Conservation (phyloP, 306 rosid species). For the Sechiopsis laciniata region DNA sequence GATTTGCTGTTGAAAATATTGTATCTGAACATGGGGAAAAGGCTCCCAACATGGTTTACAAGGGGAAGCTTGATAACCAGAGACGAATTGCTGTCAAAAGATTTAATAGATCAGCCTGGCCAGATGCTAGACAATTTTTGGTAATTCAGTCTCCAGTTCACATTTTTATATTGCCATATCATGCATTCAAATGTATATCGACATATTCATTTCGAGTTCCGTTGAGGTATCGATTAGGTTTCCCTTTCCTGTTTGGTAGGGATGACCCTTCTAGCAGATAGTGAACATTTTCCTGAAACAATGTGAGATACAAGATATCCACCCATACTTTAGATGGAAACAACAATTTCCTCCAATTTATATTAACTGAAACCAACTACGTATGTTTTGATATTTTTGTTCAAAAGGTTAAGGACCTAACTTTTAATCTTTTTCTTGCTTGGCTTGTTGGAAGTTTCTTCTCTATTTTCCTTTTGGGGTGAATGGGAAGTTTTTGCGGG, state of each 20-base stretch:
- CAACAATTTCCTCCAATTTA: neutral
- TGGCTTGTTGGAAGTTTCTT: too few species aligned
- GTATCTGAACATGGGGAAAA: slow-evolving; percentile 98
- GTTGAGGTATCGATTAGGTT: neutral
- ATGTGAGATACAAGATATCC: neutral
- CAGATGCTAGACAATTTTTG: slow-evolving; percentile 82
- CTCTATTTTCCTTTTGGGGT: too few species aligned
- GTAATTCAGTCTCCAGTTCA: slow-evolving; percentile 30
- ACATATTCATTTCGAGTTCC: neutral
- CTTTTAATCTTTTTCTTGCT: too few species aligned
- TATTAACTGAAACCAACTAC: neutral
- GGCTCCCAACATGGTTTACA: slow-evolving; percentile 94
- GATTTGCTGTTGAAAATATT: slow-evolving; percentile 78
- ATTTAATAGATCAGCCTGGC: slow-evolving; percentile 96
- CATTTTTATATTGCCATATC: neutral
- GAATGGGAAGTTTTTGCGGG: too few species aligned
- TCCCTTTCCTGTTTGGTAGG: slow-evolving; percentile 2
- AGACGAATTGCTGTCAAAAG: slow-evolving; percentile 79
- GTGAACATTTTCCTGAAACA: neutral
- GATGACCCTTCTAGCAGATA: neutral
- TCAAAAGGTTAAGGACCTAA: too few species aligned
- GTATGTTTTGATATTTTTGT: too few species aligned
- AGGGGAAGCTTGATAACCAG: slow-evolving; percentile 84
- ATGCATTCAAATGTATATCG: slow-evolving; percentile 4
- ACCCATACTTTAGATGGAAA: neutral